Evolutionary conservation across 371 early-diverging fungal species (phyloP).

Genomic region (Apophysomyces trapeziformis): DNA sequence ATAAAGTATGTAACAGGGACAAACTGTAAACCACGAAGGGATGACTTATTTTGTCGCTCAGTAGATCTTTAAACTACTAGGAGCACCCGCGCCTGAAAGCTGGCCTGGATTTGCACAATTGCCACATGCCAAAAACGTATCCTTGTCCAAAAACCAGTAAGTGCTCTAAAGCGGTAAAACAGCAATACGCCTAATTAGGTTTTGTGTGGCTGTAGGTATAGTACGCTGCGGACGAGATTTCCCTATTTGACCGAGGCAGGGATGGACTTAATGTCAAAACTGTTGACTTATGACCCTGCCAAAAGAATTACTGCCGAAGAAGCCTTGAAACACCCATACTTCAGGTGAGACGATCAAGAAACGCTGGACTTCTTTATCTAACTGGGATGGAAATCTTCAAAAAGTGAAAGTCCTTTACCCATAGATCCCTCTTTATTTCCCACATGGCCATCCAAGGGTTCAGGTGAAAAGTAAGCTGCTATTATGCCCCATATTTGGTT

Average conservation of each 20-base stretch:
- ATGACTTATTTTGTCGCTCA: neutral
- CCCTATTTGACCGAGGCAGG: slow-evolving; percentile 80
- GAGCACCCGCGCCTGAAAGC: slow-evolving; percentile 68
- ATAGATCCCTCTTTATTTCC: slow-evolving; percentile 95
- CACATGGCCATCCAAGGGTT: slow-evolving; percentile 91
- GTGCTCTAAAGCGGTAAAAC: slow-evolving; percentile 4
- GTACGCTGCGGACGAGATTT: slow-evolving; percentile 65
- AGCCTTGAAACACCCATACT: slow-evolving; percentile 85
- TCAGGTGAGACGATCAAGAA: slow-evolving; percentile 57
- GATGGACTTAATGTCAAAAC: slow-evolving; percentile 73
- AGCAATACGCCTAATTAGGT: neutral
- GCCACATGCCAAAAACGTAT: slow-evolving; percentile 76
- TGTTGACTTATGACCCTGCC: slow-evolving; percentile 91
- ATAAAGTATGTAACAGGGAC: slow-evolving; percentile 46
- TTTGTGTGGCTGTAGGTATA: slow-evolving; percentile 26
- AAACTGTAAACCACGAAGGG: too few species aligned
- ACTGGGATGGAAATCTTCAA: neutral
- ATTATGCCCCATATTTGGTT: neutral
- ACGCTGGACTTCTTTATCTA: slow-evolving; percentile 6
- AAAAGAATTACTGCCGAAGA: slow-evolving; percentile 87
- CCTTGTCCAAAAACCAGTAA: slow-evolving; percentile 61
- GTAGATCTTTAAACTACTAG: slow-evolving; percentile 75
- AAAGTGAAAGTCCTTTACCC: slow-evolving; percentile 83
- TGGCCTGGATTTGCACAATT: slow-evolving; percentile 78
- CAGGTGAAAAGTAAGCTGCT: slow-evolving; percentile 63